Evolutionary conservation across 2,329 filamentous ascomycete genomes (phyloP), one percentile per base, ranked within the genome.

Genomic region (Pseudocercospora musae): DNA sequence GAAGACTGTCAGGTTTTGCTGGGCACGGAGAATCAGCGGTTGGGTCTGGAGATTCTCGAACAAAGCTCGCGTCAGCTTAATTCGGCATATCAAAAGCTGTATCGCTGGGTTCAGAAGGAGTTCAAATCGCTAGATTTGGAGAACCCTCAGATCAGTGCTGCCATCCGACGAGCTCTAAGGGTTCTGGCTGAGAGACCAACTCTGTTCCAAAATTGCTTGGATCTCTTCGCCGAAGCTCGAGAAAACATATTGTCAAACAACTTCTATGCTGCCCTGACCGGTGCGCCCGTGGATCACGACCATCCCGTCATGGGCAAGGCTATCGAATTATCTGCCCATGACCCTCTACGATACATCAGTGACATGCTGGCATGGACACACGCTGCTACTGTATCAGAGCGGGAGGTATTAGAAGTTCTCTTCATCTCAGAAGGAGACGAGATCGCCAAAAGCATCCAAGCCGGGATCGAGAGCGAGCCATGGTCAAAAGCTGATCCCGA

Each of bases 331-430:
- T 89, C 89, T 10, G 94, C 95, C 0, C 94, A 98, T 74, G 95
- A 99, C 72, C 89, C 92, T 0, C 79, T 98, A 25, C 87, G 95
- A 20, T 98, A 98, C 75, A 87, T 96, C 2, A 92, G 95, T 58
- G 95, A 99, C 73, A 99, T 99, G 93, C 84, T 99, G 13, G 95
- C 95, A 4, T 99, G 95, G 95, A 87, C 90, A 5, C 95, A 99
- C 75, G 96, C 95, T 0, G 90, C 93, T 2, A 89, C 94, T 0
- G 95, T 99, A 0, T 96, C 94, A 31, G 95, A 99, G 76, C 86
- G 91, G 57, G 95, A 99, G 76, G 92, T 93, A 0, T 82, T 99
- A 5, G 94, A 98, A 75, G 87, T 92, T 1, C 81, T 99, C 0
- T 99, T 99, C 73, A 88, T 97, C 46, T 89, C 90, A 0, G 93